Evolutionary conservation across 1,284 basidiomycete species (phyloP).

Genomic region (Sporisorium scitamineum): DNA sequence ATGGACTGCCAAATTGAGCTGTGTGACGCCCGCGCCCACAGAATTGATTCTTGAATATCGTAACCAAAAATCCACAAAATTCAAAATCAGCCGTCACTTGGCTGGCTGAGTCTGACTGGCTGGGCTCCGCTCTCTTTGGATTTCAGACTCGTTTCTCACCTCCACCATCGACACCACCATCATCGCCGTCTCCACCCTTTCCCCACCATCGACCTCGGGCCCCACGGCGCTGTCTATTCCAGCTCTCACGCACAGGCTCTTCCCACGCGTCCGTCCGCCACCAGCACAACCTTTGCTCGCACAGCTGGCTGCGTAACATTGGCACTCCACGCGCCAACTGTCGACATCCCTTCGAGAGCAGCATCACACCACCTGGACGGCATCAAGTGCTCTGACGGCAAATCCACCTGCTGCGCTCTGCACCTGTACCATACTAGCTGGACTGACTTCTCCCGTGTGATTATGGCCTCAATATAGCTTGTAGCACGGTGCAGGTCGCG

Average conservation of each 20-base stretch:
- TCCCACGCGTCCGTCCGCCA: background rate
- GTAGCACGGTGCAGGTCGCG: slow-evolving; percentile 1
- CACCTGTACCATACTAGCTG: background rate
- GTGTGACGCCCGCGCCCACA: background rate
- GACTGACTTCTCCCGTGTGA: background rate
- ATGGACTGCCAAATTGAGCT: background rate
- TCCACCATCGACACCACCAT: background rate
- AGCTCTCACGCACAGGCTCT: too few relatives aligned
- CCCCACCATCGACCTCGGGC: too few relatives aligned
- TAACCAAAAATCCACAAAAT: background rate
- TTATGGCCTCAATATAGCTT: slow-evolving; percentile 1
- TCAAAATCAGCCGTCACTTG: background rate
- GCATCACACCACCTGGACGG: background rate
- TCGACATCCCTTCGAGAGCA: background rate
- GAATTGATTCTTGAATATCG: background rate
- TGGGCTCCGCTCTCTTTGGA: background rate
- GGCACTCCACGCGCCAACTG: slow-evolving; percentile 1
- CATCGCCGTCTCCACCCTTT: too few relatives aligned
- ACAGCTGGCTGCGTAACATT: background rate
- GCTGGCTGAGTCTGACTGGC: background rate
- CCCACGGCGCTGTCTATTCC: background rate
- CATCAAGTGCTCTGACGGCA: background rate
- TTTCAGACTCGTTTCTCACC: background rate
- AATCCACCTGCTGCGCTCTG: background rate
- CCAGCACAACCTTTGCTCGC: background rate